Evolutionary conservation across 2,329 filamentous ascomycete species (phyloP).

Genomic region (Colletotrichum navitas): DNA sequence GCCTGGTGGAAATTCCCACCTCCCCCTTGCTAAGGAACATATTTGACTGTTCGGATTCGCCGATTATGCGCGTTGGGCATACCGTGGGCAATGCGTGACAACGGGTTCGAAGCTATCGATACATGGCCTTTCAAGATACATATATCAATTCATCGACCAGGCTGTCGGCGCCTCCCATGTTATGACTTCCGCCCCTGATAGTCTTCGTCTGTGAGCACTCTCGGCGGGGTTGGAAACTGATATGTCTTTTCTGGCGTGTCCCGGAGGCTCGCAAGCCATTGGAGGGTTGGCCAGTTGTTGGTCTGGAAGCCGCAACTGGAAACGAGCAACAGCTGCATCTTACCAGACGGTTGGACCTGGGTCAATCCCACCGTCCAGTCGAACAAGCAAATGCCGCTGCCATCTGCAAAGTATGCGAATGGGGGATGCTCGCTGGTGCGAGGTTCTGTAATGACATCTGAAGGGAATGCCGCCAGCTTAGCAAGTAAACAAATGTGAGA

Average conservation of each 20-base stretch:
- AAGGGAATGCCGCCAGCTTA: neutral
- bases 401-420: conserved; percentile 1
- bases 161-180: neutral
- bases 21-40: neutral
- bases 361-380: conserved; percentile 6
- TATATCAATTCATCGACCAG: neutral
- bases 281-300: conserved; percentile 1
- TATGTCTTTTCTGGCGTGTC: neutral
- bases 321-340: neutral
- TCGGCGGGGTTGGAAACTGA: neutral
- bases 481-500: neutral
- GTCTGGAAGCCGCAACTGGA: conserved; percentile 14
- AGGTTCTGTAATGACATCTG: neutral
- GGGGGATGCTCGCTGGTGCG: neutral
- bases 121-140: neutral
- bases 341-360: neutral
- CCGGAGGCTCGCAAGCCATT: neutral
- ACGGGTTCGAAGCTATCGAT: neutral
- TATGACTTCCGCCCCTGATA: neutral
- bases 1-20: neutral
- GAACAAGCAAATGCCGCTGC: conserved; percentile 3
- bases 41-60: neutral
- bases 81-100: neutral
- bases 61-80: neutral
- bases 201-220: neutral